A percentile compares a stretch with the other conserved stretches of the same genome.
Evolutionary conservation across 2,329 filamentous ascomycete species (phyloP).

Genomic region (Ascomycota sp.): DNA sequence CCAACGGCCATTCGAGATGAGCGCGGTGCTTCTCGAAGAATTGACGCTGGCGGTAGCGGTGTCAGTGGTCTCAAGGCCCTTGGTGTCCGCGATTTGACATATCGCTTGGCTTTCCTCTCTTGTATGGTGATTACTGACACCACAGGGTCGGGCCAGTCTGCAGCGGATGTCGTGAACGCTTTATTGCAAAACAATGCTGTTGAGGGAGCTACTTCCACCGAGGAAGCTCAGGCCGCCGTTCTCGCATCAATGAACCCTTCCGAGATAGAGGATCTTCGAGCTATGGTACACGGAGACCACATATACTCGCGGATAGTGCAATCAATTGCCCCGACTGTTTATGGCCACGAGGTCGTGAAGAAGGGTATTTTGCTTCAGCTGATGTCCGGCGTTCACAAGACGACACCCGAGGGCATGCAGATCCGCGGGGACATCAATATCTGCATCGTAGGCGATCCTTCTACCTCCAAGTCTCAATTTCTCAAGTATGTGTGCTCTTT

Average conservation of each 20-base stretch:
- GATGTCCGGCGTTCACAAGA: conserved; percentile 87
- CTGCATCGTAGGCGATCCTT: conserved; percentile 92
- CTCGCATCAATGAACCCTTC: conserved; percentile 65
- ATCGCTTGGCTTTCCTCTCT: conserved; percentile 85
- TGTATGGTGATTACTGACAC: conserved; percentile 91
- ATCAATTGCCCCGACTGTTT: conserved; percentile 90
- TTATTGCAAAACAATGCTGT: conserved; percentile 42
- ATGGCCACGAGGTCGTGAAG: conserved; percentile 93
- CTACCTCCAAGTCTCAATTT: conserved; percentile 94
- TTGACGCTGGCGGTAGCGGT: conserved; percentile 66
- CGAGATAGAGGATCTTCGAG: conserved; percentile 79
- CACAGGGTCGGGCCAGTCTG: conserved; percentile 56
- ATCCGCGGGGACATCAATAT: conserved; percentile 97
- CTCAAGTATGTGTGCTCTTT: conserved; percentile 95
- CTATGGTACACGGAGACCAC: conserved; percentile 87
- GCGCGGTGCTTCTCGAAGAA: conserved; percentile 47
- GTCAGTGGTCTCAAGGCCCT: conserved; percentile 78
- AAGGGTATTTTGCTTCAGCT: conserved; percentile 87
- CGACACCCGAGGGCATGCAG: conserved; percentile 83
- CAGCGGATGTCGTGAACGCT: conserved; percentile 67
- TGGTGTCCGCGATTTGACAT: conserved; percentile 86
- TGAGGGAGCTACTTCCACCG: conserved; percentile 51
- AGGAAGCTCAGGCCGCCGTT: conserved; percentile 72
- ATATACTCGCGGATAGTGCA: conserved; percentile 87
- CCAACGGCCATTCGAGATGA: conserved; percentile 74